Percentiles rank a stretch among this genome's conserved stretches.
phyloP scores from a whole-genome alignment of 805 yeast species.

The Jamesozyma piceae region DNA sequence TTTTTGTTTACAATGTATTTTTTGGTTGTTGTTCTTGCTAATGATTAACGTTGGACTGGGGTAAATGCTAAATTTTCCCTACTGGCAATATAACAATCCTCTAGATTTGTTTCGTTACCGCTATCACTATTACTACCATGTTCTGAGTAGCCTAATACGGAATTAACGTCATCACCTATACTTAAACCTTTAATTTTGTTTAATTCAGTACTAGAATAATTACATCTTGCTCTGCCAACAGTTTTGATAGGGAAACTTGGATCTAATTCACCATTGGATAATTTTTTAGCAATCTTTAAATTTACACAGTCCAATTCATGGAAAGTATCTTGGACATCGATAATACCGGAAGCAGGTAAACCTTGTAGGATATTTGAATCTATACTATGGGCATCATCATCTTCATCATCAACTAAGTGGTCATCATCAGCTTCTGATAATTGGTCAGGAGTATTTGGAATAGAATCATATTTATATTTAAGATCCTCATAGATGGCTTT shows the following conservation, averaged over 20 bases:
- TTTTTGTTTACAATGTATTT: background rate
- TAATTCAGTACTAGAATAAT: constrained; percentile 74
- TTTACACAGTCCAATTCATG: constrained; percentile 87
- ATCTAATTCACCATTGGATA: constrained; percentile 34
- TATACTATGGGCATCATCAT: constrained; percentile 5
- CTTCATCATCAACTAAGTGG: background rate
- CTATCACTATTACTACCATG: background rate
- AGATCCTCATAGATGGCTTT: constrained; percentile 88
- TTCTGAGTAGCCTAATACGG: constrained; percentile 53
- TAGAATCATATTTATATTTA: background rate
- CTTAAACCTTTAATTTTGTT: constrained; percentile 75
- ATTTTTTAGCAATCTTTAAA: constrained; percentile 44
- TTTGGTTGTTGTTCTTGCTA: background rate
- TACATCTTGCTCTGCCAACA: constrained; percentile 89
- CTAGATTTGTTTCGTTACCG: background rate
- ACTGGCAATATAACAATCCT: constrained; percentile 43
- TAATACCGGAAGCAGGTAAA: constrained; percentile 81
- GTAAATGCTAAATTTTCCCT: constrained; percentile 85
- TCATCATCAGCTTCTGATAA: background rate
- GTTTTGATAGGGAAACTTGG: constrained; percentile 34
- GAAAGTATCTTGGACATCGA: constrained; percentile 67
- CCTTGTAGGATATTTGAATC: constrained; percentile 2
- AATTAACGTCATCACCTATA: constrained; percentile 65
- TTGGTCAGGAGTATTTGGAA: background rate
- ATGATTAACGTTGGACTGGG: constrained; percentile 10